Percentiles rank a stretch among this genome's conserved stretches.
phyloP scores from a whole-genome alignment of 2,329 filamentous ascomycete genomes.

The Cordyceps farinosa region DNA sequence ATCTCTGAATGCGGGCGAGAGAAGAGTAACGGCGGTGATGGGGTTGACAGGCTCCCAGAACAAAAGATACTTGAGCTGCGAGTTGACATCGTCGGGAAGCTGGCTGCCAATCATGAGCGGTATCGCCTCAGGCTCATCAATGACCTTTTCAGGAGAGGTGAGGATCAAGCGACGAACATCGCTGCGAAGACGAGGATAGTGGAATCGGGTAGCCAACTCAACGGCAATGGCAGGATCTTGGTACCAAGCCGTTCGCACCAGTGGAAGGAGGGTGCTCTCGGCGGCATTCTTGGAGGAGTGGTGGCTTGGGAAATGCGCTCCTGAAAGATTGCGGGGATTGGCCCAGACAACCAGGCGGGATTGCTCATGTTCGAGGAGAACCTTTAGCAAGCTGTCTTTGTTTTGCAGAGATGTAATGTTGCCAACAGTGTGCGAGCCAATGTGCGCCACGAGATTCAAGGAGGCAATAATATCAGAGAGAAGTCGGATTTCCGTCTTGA shows the following conservation, averaged over 20 bases:
- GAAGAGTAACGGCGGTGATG: constrained; percentile 88
- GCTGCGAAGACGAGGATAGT: constrained; percentile 65
- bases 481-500: constrained; percentile 86
- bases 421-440: constrained; percentile 51
- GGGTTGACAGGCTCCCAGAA: constrained; percentile 94
- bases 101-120: constrained; percentile 74
- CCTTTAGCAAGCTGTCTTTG: constrained; percentile 79
- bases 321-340: constrained; percentile 65
- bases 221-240: constrained; percentile 86
- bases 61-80: constrained; percentile 85
- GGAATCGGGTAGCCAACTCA: constrained; percentile 76
- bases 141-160: constrained; percentile 77
- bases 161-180: constrained; percentile 79
- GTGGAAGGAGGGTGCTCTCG: constrained; percentile 51
- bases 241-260: constrained; percentile 80
- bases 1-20: constrained; percentile 84
- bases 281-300: constrained; percentile 38
- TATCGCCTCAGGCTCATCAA: constrained; percentile 77
- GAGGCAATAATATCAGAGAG: constrained; percentile 69
- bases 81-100: constrained; percentile 71
- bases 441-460: constrained; percentile 60
- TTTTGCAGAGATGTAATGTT: constrained; percentile 63
- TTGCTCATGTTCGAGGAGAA: constrained; percentile 82
- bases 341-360: constrained; percentile 85
- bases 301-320: constrained; percentile 35